Evolutionary conservation across 345 rosid species (phyloP).

Genomic region (Eucalyptus fibrosa): DNA sequence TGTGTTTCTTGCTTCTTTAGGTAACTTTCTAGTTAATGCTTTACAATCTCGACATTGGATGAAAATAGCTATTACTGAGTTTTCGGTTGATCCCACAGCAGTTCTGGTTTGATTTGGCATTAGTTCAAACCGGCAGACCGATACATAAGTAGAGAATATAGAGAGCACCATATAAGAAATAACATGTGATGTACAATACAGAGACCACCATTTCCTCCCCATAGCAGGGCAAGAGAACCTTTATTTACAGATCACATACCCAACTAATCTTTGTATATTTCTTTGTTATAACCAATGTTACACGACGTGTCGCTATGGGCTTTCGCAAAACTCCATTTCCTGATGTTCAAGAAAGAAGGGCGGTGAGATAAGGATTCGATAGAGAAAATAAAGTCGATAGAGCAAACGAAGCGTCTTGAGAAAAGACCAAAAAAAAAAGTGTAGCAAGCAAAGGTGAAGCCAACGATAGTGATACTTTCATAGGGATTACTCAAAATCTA

Average conservation of each 20-base stretch:
- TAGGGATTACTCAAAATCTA: neutral
- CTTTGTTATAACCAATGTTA: neutral
- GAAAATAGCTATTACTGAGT: neutral
- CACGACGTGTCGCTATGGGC: neutral
- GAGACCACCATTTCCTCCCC: neutral
- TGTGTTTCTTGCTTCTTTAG: neutral
- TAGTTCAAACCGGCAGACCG: neutral
- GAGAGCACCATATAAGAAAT: neutral
- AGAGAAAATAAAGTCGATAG: neutral
- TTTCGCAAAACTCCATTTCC: slow-evolving; percentile 1
- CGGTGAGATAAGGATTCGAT: neutral
- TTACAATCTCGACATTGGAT: neutral
- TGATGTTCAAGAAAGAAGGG: neutral
- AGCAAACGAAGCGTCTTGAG: neutral
- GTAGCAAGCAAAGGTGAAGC: neutral
- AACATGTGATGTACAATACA: neutral
- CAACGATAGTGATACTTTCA: neutral
- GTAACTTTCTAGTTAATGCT: neutral
- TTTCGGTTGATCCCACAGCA: neutral
- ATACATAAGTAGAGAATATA: neutral
- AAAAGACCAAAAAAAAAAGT: neutral
- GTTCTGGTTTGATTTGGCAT: neutral
- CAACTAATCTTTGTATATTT: neutral
- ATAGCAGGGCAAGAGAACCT: neutral
- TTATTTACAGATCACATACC: neutral